Conservation (phyloP, 176 grass and related monocot species). For the Carex scoparia region DNA sequence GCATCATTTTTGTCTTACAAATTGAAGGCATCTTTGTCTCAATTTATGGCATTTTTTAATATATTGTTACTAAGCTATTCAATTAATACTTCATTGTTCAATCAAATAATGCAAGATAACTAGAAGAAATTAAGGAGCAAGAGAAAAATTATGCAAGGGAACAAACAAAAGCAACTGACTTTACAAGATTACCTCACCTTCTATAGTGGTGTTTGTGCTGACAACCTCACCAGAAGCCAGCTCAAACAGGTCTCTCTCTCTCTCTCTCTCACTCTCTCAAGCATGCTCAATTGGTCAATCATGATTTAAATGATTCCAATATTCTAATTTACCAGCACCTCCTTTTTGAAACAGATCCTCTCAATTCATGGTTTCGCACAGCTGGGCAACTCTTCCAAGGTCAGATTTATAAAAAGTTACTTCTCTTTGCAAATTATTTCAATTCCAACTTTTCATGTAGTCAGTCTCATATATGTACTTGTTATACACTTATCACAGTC, state of each 20-base stretch:
- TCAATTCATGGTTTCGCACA: neutral
- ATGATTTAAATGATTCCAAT: neutral
- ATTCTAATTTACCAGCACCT: neutral
- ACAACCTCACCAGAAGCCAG: neutral
- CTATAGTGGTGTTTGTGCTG: neutral
- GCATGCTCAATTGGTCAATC: neutral
- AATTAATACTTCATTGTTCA: neutral
- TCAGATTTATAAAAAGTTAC: neutral
- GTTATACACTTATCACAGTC: neutral
- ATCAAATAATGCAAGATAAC: neutral
- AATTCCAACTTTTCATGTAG: neutral
- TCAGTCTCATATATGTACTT: neutral
- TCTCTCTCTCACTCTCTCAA: neutral
- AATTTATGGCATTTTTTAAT: neutral
- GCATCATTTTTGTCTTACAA: neutral
- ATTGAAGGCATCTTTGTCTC: neutral
- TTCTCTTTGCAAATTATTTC: neutral
- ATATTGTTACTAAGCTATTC: neutral
- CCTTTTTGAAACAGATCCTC: neutral
- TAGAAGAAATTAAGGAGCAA: no score
- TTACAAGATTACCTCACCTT: neutral
- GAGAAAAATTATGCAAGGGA: neutral
- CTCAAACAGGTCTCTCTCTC: neutral
- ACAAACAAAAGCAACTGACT: neutral
- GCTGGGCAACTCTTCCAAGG: neutral